Base-by-base conservation (phyloP, 352 stramenopile genomes). In the Globisporangium ultimum region DNA sequence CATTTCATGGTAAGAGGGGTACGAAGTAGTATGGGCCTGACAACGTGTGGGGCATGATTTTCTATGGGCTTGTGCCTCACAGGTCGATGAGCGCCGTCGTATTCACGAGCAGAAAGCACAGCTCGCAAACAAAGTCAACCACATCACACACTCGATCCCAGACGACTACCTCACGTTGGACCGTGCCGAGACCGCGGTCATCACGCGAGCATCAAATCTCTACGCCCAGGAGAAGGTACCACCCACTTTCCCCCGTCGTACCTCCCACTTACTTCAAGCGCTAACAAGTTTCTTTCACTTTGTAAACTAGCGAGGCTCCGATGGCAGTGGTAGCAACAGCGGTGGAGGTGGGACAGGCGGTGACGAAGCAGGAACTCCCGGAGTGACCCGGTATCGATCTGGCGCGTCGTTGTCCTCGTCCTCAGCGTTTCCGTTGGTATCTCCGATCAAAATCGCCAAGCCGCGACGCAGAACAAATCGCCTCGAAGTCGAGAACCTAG, bases 111-210 rank as follows among this genome's bases (percentile, higher is more conserved):
- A 68, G 46, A 79, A 80, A 47, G 48, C 55, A 4, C 58, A 74
- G 47, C 53, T 90, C 5, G 68, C 74, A 1, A 62, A 71, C 28
- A 87, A 88, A 46, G 67, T 84, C 48, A 83, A 66, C 10, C 60
- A 63, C 10, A 71, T 87, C 22, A 58, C 51, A 7, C 77, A 83
- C 48, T 18, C 52, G 4, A 22, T 66, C 7, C 67, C 74, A 9
- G 64, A 66, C 0, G 69, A 72, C 43, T 80, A 74, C 57, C 55
- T 64, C 2, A 55, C 53, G 6, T 34, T 46, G 7, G 48, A 74
- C 22, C 48, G 58, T 1, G 47, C 53, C 9, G 70, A 74, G 4
- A 55, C 48, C 14, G 53, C 70, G 3, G 61, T 61, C 17, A 58
- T 73, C 57, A 57, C 57, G 47, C 71, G 66, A 11, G 75, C 68